A percentile compares a stretch with the other conserved stretches of the same genome.
These are phyloP conservation scores for Cynara cardunculus DNA, from an alignment of 129 eudicot species.

Conservation along the genomic window DNA sequence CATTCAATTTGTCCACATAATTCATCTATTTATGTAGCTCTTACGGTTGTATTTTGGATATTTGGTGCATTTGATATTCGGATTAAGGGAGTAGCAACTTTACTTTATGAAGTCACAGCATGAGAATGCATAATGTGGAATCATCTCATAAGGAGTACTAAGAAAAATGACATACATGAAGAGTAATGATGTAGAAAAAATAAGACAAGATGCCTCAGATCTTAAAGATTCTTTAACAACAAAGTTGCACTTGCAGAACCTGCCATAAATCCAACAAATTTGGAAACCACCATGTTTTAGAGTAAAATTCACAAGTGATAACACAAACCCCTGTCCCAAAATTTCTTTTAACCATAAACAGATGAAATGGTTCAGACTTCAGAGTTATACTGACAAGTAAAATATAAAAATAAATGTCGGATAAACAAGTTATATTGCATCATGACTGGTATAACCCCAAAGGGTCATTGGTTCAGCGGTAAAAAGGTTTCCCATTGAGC, in stretches of 20 bases:
- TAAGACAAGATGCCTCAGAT: background rate
- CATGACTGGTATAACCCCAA: background rate
- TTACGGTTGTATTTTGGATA: background rate
- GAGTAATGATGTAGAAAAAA: background rate
- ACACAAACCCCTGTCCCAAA: background rate
- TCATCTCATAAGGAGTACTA: background rate
- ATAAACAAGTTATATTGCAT: background rate
- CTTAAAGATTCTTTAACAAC: background rate
- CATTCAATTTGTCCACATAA: background rate
- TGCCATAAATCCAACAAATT: background rate
- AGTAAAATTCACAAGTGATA: background rate
- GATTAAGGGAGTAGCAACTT: background rate
- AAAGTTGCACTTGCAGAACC: background rate
- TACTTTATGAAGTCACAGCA: background rate
- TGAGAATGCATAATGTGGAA: background rate
- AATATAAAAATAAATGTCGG: no score
- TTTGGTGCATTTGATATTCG: background rate
- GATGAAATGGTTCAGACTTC: background rate
- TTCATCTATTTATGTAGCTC: background rate
- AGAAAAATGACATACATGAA: background rate
- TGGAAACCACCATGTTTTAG: background rate
- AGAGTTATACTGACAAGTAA: background rate
- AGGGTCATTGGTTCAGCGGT: background rate
- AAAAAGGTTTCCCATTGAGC: background rate
- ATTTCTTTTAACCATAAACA: background rate